Conservation (phyloP, 176 grass and related monocot genomes). For the Rhynchospora tenuis region DNA sequence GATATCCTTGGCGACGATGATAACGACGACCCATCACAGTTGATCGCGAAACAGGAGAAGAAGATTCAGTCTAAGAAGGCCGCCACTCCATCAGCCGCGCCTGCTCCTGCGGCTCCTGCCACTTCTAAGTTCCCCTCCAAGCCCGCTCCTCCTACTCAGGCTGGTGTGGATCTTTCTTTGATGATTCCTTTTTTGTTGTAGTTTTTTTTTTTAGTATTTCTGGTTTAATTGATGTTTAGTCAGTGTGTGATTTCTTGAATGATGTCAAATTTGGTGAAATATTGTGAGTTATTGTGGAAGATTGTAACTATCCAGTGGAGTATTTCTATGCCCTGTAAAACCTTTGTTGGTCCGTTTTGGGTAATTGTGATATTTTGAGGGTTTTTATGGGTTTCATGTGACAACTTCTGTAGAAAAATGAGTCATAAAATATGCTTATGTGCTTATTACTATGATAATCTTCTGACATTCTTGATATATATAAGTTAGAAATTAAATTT, state of each 20-base stretch:
- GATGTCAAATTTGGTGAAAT: neutral
- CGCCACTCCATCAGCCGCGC: conserved; percentile 20
- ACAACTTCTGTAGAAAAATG: neutral
- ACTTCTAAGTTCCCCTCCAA: conserved; percentile 63
- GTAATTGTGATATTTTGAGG: neutral
- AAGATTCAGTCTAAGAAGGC: conserved; percentile 41
- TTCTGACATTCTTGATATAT: neutral
- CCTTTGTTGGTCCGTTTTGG: neutral
- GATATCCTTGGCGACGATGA: conserved; percentile 64
- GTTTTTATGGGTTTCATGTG: neutral
- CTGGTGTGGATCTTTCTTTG: conserved; percentile 25
- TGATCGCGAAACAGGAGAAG: conserved; percentile 40
- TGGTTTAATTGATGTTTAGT: neutral
- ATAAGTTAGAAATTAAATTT: neutral
- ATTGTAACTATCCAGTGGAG: neutral
- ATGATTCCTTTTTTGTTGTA: neutral
- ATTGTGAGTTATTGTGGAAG: neutral
- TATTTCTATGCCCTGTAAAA: neutral
- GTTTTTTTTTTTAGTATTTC: neutral
- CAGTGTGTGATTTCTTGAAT: neutral
- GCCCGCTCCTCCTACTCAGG: conserved; percentile 53
- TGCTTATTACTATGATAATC: neutral
- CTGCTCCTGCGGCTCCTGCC: conserved; percentile 3
- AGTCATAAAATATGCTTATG: neutral
- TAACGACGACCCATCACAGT: conserved; percentile 70